Conservation (phyloP, 2,329 filamentous ascomycete species). For the Cladosporium halotolerans region DNA sequence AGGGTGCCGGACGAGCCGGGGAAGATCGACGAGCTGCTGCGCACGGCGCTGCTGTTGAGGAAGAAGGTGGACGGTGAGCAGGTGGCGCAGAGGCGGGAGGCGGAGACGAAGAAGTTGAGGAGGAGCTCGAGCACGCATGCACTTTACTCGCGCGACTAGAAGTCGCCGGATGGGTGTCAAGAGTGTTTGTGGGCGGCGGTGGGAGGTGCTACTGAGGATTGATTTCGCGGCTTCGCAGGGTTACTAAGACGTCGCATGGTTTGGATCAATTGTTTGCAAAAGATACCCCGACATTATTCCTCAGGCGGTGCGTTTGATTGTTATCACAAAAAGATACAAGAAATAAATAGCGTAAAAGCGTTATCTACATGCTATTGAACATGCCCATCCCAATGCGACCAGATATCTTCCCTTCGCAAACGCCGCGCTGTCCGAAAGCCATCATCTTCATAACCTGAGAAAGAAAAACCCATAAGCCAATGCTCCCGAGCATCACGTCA, state of each 20-base stretch:
- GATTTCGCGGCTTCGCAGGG: too few relatives aligned
- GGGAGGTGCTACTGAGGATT: too few relatives aligned
- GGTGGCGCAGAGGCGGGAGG: slow-evolving; percentile 21
- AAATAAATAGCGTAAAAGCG: too few relatives aligned
- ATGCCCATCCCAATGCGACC: too few relatives aligned
- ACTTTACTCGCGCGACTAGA: slow-evolving; percentile 8
- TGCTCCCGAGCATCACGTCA: not conserved
- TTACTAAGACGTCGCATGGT: too few relatives aligned
- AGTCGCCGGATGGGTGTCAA: slow-evolving; percentile 4
- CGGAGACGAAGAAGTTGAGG: slow-evolving; percentile 19
- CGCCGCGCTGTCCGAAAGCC: not conserved
- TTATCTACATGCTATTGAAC: too few relatives aligned
- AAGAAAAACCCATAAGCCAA: not conserved
- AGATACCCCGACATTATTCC: too few relatives aligned
- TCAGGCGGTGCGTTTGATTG: too few relatives aligned
- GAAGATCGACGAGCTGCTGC: slow-evolving; percentile 26
- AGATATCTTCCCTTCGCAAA: not conserved
- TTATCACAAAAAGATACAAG: too few relatives aligned
- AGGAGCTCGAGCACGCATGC: slow-evolving; percentile 7
- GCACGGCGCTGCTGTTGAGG: slow-evolving; percentile 22
- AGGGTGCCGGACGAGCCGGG: slow-evolving; percentile 16
- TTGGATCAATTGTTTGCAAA: too few relatives aligned
- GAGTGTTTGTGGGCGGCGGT: too few relatives aligned
- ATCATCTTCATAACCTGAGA: not conserved
- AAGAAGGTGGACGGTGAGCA: slow-evolving; percentile 23